phyloP scores from a whole-genome alignment of 768 basidiomycete genomes.

The Kwoniella sp. region DNA sequence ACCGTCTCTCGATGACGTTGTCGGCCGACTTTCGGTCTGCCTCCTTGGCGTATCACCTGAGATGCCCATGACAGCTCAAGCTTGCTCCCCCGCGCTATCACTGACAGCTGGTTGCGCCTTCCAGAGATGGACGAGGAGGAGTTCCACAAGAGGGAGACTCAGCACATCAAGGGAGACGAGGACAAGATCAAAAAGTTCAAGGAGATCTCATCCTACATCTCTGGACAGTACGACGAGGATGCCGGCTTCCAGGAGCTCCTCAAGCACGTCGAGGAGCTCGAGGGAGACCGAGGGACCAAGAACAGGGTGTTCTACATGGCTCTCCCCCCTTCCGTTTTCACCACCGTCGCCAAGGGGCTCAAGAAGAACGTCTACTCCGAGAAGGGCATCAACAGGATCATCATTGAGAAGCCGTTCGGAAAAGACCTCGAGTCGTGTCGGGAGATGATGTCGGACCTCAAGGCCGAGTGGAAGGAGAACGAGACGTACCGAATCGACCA shows the following conservation, averaged over 20 bases:
- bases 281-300: slow-evolving; percentile 58
- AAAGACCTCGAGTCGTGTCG: slow-evolving; percentile 84
- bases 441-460: slow-evolving; percentile 70
- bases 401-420: slow-evolving; percentile 98
- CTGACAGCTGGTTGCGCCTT: too few relatives aligned
- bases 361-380: slow-evolving; percentile 73
- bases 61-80: neutral
- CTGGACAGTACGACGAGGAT: slow-evolving; percentile 83
- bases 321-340: slow-evolving; percentile 93
- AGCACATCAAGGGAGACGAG: slow-evolving; percentile 72
- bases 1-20: neutral
- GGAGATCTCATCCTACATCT: slow-evolving; percentile 68
- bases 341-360: slow-evolving; percentile 75
- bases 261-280: slow-evolving; percentile 70
- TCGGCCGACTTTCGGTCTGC: slow-evolving; percentile 15
- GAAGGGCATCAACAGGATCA: slow-evolving; percentile 78
- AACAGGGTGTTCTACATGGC: slow-evolving; percentile 94
- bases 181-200: slow-evolving; percentile 81
- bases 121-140: slow-evolving; percentile 55
- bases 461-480: slow-evolving; percentile 85
- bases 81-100: neutral
- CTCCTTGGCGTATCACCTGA: too few relatives aligned
- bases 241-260: slow-evolving; percentile 72
- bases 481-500: slow-evolving; percentile 99
- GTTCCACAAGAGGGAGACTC: slow-evolving; percentile 75